Evolutionary conservation across 2,329 filamentous ascomycete species (phyloP).

Genomic region (Claviceps sp.): DNA sequence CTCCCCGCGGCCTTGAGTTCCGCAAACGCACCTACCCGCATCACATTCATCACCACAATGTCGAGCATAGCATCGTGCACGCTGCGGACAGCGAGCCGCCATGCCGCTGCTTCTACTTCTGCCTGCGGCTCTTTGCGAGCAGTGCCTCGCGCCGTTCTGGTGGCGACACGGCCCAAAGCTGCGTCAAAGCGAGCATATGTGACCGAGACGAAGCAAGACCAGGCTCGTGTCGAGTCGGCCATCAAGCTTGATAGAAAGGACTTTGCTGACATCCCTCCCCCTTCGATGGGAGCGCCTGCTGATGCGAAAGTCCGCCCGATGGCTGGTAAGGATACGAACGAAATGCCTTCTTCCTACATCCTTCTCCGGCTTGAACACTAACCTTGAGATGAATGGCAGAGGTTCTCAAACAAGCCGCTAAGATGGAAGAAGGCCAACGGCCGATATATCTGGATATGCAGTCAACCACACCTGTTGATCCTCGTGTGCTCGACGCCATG

Average conservation of each 20-base stretch:
- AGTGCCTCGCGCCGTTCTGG: slow-evolving; percentile 16
- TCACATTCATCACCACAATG: slow-evolving; percentile 30
- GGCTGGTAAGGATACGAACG: slow-evolving; percentile 30
- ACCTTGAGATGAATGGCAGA: slow-evolving; percentile 26
- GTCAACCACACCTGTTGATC: slow-evolving; percentile 89
- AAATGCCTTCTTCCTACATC: not conserved
- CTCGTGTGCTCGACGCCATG: slow-evolving; percentile 92
- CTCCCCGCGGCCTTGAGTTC: slow-evolving; percentile 6
- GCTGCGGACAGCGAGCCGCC: slow-evolving; percentile 61
- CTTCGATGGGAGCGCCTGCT: slow-evolving; percentile 17
- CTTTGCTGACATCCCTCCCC: slow-evolving; percentile 45
- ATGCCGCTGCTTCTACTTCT: slow-evolving; percentile 28
- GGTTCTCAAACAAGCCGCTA: slow-evolving; percentile 78
- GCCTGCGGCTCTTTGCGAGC: slow-evolving; percentile 15
- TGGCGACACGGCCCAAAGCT: slow-evolving; percentile 11
- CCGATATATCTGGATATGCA: slow-evolving; percentile 99
- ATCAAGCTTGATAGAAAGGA: slow-evolving; percentile 79
- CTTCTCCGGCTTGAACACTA: not conserved
- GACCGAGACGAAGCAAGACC: slow-evolving; percentile 65
- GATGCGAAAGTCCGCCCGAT: slow-evolving; percentile 65
- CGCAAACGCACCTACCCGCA: slow-evolving; percentile 10
- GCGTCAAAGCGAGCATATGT: slow-evolving; percentile 56
- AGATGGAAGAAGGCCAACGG: slow-evolving; percentile 84
- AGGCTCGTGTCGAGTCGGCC: slow-evolving; percentile 74
- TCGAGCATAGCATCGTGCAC: slow-evolving; percentile 52